Base-by-base conservation (phyloP, 2,329 filamentous ascomycete genomes). In the Rugonectria rugulosa region DNA sequence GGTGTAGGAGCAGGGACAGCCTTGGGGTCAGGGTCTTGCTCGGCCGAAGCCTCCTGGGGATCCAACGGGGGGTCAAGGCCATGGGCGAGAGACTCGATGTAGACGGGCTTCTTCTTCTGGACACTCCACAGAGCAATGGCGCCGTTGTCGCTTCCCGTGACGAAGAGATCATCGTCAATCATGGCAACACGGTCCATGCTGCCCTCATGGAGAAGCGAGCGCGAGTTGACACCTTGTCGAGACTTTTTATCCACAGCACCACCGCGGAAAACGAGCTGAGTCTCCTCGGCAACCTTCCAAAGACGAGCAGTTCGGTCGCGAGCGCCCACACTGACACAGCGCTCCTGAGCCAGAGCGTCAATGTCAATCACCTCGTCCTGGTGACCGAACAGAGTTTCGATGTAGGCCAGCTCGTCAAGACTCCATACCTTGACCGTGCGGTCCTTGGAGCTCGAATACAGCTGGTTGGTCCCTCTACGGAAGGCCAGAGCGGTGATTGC, bases 271-370 rank as follows among this genome's bases (percentile, higher is more conserved):
- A 98, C 93, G 6, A 99, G 84, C 72, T 99, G 95, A 2, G 90
- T 91, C 77, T 99, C 94, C 67, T 99, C 95, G 5, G 91, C 87
- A 2, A 99, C 93, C 75, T 97, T 97, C 95, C 95, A 99, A 65
- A 97, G 77, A 55, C 95, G 84, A 32, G 94, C 95, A 2, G 93
- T 97, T 53, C 94, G 88, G 73, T 99, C 95, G 62, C 95, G 84
- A 6, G 92, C 89, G 51, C 95, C 95, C 15, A 97, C 95, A 59
- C 89, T 95, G 56, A 98, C 83, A 71, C 95, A 97, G 43, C 92
- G 88, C 73, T 98, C 95, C 65, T 92, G 87, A 2, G 89, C 88
- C 59, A 96, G 82, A 19, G 91, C 89, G 61, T 91, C 90, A 50
- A 99, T 85, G 68, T 92, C 91, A 31, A 94, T 82, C 5, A 98